phyloP scores from a whole-genome alignment of 1,139 yeast genomes.

The Lodderomyces margitis region DNA sequence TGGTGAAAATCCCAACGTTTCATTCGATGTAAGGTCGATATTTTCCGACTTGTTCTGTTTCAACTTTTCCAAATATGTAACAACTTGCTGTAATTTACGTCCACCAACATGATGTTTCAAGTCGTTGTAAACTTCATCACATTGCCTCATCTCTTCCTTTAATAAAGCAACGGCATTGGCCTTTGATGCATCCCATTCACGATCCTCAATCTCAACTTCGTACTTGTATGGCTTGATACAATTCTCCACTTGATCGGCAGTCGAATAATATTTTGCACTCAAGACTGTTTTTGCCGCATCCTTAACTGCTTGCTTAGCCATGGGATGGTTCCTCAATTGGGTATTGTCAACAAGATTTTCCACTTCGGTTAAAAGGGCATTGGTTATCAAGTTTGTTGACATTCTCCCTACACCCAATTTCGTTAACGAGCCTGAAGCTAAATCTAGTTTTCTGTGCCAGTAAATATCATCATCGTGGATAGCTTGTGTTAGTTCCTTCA shows the following conservation, averaged over 20 bases:
- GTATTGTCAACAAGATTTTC: slow-evolving; percentile 71
- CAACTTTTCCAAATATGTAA: slow-evolving; percentile 63
- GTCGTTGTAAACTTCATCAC: slow-evolving; percentile 61
- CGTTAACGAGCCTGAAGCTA: slow-evolving; percentile 79
- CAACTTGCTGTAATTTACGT: slow-evolving; percentile 77
- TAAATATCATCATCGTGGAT: slow-evolving; percentile 67
- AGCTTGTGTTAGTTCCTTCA: slow-evolving; percentile 50
- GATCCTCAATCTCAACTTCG: slow-evolving; percentile 92
- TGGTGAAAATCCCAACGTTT: slow-evolving; percentile 75
- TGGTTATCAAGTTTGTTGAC: slow-evolving; percentile 79
- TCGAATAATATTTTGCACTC: slow-evolving; percentile 75
- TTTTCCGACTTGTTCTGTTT: slow-evolving; percentile 47
- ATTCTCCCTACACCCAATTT: slow-evolving; percentile 91
- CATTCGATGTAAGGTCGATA: slow-evolving; percentile 46
- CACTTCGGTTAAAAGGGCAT: slow-evolving; percentile 75
- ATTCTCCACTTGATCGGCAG: slow-evolving; percentile 98
- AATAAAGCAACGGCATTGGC: slow-evolving; percentile 73
- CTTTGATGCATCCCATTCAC: slow-evolving; percentile 85
- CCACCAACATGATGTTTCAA: slow-evolving; percentile 77
- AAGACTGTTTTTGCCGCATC: slow-evolving; percentile 85
- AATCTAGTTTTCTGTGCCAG: slow-evolving; percentile 87
- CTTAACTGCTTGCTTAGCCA: slow-evolving; percentile 75
- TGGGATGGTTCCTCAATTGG: slow-evolving; percentile 77
- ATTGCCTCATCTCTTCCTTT: slow-evolving; percentile 83
- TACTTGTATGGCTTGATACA: slow-evolving; percentile 97